Conservation (phyloP, 2,329 filamentous ascomycete species). For the Shiraia bambusicola region DNA sequence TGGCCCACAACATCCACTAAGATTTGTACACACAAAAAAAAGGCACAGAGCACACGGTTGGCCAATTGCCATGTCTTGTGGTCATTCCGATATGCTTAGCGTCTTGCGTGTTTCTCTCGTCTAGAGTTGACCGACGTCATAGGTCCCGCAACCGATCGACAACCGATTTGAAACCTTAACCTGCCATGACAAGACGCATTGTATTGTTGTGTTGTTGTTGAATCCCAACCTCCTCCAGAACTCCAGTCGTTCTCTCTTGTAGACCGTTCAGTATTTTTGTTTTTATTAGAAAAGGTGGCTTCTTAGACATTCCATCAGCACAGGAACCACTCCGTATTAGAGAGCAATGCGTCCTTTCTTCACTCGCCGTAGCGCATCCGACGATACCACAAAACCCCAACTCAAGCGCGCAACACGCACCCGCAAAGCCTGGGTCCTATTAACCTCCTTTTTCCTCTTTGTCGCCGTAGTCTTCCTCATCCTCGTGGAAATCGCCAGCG, state of each 20-base stretch:
- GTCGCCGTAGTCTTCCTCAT: conserved; percentile 76
- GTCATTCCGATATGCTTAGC: conserved; percentile 11
- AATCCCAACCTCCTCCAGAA: conserved; percentile 1
- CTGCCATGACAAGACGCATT: too few relatives aligned
- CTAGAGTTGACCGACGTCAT: conserved; percentile 26
- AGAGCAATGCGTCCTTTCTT: conserved; percentile 21
- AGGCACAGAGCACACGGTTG: conserved; percentile 7
- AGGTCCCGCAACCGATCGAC: conserved; percentile 7
- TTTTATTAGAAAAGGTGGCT: too few relatives aligned
- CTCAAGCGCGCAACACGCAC: conserved; percentile 48
- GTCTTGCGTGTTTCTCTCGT: conserved; percentile 13
- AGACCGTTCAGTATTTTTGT: too few relatives aligned
- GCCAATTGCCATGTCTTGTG: conserved; percentile 3
- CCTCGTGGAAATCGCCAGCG: conserved; percentile 78
- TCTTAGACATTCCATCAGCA: too few relatives aligned
- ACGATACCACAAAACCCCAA: conserved; percentile 35
- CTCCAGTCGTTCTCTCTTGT: conserved; percentile 1
- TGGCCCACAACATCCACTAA: not conserved
- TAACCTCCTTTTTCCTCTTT: conserved; percentile 70
- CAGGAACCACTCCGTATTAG: too few relatives aligned
- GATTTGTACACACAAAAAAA: conserved; percentile 1
- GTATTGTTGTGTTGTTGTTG: conserved; percentile 1
- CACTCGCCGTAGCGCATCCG: conserved; percentile 20
- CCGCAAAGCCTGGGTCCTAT: conserved; percentile 62
- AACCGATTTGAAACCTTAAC: not conserved